A percentile compares a stretch with the other conserved stretches of the same genome.
Evolutionary conservation across 768 basidiomycete species (phyloP).

Genomic region (Candolleomyces aberdarensis): DNA sequence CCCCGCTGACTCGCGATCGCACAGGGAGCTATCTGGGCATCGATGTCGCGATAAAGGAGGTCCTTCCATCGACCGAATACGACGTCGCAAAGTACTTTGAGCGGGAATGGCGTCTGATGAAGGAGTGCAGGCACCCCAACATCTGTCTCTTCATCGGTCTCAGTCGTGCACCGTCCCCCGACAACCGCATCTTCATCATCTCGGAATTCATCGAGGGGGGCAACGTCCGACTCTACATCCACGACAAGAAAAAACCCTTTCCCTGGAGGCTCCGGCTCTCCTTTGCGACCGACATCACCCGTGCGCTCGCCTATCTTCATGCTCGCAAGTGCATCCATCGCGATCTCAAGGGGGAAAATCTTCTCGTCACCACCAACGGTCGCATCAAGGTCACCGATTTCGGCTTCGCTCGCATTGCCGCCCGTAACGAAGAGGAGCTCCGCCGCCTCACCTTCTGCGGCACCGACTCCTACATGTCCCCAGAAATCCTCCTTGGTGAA

Average conservation of each 20-base stretch:
- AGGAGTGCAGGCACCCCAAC: slow-evolving; percentile 90
- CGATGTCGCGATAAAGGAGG: slow-evolving; percentile 95
- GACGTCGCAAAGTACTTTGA: slow-evolving; percentile 98
- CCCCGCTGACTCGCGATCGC: not conserved
- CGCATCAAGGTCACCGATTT: slow-evolving; percentile 99
- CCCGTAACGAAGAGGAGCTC: slow-evolving; percentile 85
- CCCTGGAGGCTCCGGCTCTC: slow-evolving; percentile 93
- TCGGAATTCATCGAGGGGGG: slow-evolving; percentile 94
- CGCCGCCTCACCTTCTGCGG: slow-evolving; percentile 84
- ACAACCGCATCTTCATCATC: slow-evolving; percentile 88
- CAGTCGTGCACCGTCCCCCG: slow-evolving; percentile 71
- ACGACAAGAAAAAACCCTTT: slow-evolving; percentile 77
- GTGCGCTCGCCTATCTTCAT: slow-evolving; percentile 96
- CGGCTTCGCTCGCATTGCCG: slow-evolving; percentile 93
- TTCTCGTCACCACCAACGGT: slow-evolving; percentile 92
- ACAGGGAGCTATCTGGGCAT: slow-evolving; percentile 91
- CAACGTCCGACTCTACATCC: slow-evolving; percentile 89
- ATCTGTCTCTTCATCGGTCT: slow-evolving; percentile 93
- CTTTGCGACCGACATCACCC: slow-evolving; percentile 91
- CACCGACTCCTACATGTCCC: slow-evolving; percentile 96
- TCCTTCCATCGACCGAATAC: slow-evolving; percentile 86
- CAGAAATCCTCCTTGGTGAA: slow-evolving; percentile 87
- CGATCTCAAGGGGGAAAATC: slow-evolving; percentile 96
- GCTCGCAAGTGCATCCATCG: slow-evolving; percentile 87
- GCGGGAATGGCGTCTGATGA: slow-evolving; percentile 98